Evolutionary conservation across 2,329 filamentous ascomycete genomes (phyloP), one percentile per base, ranked within the genome.

Genomic region (Parafenestella ontariensis): DNA sequence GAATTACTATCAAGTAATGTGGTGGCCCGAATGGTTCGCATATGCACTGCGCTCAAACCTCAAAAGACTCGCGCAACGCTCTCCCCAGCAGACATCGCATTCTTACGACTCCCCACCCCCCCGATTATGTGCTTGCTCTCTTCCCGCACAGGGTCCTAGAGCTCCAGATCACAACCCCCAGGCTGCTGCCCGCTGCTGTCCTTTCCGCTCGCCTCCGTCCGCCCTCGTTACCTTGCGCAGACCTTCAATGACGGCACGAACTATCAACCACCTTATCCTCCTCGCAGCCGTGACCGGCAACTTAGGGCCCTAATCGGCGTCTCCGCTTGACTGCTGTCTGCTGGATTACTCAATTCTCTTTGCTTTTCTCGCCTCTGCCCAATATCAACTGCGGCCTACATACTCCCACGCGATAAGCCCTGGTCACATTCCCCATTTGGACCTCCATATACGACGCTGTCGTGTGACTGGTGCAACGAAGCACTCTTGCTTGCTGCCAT

Each of bases 221-320:
- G 41, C 45, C 46, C 49, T 39, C 54, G 43, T 37, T 54, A 53
- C 47, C 45, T 29, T 45, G 36, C 52, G 59, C 61, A 59, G 60
- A 61, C 66, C 59, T 70, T 75, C 74, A 77, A 77, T 77, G 76
- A 77, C 76, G 64, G 71, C 73, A 66, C 72, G 72, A 65, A 76
- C 68, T 66, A 75, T 75, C 62, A 66, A 73, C 67, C 73, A 77
- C 61, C 74, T 77, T 66, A 74, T 78, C 43, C 75, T 77, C 60
- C 74, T 77, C 65, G 64, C 72, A 57, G 72, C 73, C 67, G 68
- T 74, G 52, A 70, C 71, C 44, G 73, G 73, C 68, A 76, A 76
- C 61, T 52, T 76, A 54, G 72, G 72, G 48, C 72, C 71, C 52
- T 70, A 58, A 68, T 53, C 55, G 46, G 31, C 6, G 39, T 44